These are phyloP conservation scores for Testicularia cyperi DNA, from an alignment of 1,284 basidiomycete species.

Conservation along the genomic window DNA sequence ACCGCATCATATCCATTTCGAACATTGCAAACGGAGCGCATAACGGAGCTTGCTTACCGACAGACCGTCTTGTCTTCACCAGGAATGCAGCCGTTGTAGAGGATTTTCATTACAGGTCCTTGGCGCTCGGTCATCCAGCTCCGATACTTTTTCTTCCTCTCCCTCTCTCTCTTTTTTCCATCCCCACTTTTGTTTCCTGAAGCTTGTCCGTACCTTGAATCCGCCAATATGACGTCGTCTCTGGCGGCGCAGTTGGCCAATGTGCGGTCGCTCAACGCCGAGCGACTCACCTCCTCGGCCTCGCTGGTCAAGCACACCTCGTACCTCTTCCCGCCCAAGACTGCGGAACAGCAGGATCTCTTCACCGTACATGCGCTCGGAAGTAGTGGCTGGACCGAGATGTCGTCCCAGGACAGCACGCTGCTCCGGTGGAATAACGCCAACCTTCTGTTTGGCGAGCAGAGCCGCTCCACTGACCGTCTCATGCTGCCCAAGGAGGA, in stretches of 20 bases:
- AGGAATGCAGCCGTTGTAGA: too few species aligned
- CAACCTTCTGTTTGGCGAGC: constrained; percentile 77
- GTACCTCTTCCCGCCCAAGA: constrained; percentile 72
- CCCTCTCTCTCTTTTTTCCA: too few species aligned
- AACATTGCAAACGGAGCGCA: too few species aligned
- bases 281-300: constrained; percentile 70
- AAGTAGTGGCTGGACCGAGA: constrained; percentile 73
- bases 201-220: too few species aligned
- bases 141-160: too few species aligned
- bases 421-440: constrained; percentile 62
- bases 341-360: constrained; percentile 63
- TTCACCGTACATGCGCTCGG: constrained; percentile 83
- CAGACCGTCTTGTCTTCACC: too few species aligned
- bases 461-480: constrained; percentile 75
- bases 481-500: constrained; percentile 74
- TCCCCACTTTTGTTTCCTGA: too few species aligned
- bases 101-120: too few species aligned
- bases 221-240: constrained; percentile 72
- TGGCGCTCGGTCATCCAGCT: too few species aligned
- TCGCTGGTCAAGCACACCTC: constrained; percentile 67
- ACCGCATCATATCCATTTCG: too few species aligned
- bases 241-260: constrained; percentile 81
- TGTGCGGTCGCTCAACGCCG: constrained; percentile 76
- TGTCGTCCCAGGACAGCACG: constrained; percentile 60
- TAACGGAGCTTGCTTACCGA: too few species aligned